Base-by-base conservation (phyloP, 1,284 basidiomycete species). In the Apiotrichum gamsii region DNA sequence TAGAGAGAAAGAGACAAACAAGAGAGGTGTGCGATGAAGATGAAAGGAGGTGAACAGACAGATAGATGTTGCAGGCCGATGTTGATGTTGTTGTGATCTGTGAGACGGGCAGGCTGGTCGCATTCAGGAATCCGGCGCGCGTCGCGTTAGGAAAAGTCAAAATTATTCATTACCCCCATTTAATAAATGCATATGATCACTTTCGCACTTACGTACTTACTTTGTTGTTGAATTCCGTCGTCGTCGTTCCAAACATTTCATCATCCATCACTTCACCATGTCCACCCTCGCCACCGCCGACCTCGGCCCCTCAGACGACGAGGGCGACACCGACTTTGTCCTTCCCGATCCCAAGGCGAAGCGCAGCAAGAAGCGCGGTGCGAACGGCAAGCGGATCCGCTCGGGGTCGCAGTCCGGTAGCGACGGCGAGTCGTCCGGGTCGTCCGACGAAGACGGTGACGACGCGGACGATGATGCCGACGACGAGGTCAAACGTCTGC, bases 221-320 rank as follows among this genome's bases (percentile, higher is more conserved):
- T n/a, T n/a, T n/a, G n/a, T n/a, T n/a, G n/a, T n/a, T n/a, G n/a
- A n/a, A n/a, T n/a, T n/a, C n/a, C n/a, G n/a, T n/a, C n/a, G n/a
- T n/a, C n/a, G n/a, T n/a, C n/a, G n/a, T n/a, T n/a, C 36, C 9
- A 25, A 23, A 23, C 33, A 20, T 20, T 18, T 13, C 20, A 33
- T 25, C n/a, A 9, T 10, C 21, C 16, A 8, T 19, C 36, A 11
- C 18, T 24, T 34, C 36, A 33, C 40, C 32, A 69, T 69, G 67
- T 64, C 64, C 5, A 70, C 67, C 10, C 56, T 70, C 34, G 61
- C 62, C 19, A 59, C 60, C 4, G 67, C 65, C 18, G 56, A 60
- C 41, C 53, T 67, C 10, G 54, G 56, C 4, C 61, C 61, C 2
- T 56, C 55, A 24, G 62, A 62, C 52, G 62, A 63, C 29, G 62